Percentiles rank a stretch among this genome's conserved stretches.
phyloP scores from a whole-genome alignment of 2,329 filamentous ascomycete genomes.

The Calonectria multiphialidica region DNA sequence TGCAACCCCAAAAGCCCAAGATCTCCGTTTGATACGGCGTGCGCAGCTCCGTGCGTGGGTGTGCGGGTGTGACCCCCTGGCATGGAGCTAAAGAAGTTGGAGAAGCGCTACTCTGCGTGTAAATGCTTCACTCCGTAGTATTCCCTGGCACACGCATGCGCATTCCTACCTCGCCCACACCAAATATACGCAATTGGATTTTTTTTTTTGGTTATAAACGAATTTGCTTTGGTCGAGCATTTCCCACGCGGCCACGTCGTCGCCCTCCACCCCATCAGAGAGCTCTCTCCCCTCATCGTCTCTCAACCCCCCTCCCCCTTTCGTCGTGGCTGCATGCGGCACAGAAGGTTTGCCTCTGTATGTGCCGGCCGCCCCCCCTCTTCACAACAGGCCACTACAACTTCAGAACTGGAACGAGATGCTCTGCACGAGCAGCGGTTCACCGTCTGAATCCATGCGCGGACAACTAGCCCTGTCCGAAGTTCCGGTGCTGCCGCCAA shows the following conservation, averaged over 20 bases:
- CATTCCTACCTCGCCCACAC: conserved; percentile 9
- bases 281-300: background rate
- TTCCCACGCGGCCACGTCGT: conserved; percentile 17
- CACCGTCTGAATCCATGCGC: background rate
- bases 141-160: conserved; percentile 10
- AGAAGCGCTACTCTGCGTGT: background rate
- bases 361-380: background rate
- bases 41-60: background rate
- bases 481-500: background rate
- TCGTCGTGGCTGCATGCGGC: conserved; percentile 32
- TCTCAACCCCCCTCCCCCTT: background rate
- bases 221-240: background rate
- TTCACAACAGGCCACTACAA: background rate
- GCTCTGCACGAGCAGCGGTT: background rate
- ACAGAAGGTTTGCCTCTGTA: conserved; percentile 36
- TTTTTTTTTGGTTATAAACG: background rate
- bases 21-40: conserved; percentile 1
- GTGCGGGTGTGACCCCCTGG: background rate
- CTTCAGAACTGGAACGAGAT: background rate
- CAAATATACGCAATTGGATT: background rate
- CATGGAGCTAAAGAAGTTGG: conserved; percentile 16
- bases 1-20: background rate
- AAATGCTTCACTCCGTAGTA: conserved; percentile 14
- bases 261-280: background rate
- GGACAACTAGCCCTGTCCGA: background rate